Evolutionary conservation across 495 filamentous ascomycete species (phyloP).

Genomic region (Penicillium cataractarum): DNA sequence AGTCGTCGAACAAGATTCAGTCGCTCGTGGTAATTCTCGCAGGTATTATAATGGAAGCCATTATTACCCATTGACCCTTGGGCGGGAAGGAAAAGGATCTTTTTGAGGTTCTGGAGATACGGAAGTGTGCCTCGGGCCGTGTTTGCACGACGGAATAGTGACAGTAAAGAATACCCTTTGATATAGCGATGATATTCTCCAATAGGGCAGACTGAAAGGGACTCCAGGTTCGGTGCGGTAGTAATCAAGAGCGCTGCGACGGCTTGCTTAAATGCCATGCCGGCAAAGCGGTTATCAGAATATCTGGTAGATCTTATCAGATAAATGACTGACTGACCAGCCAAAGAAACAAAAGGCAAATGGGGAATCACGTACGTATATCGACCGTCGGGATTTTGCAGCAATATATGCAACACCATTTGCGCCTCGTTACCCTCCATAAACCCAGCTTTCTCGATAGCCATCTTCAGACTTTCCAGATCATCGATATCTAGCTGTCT

Average conservation of each 20-base stretch:
- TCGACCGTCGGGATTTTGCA: not conserved
- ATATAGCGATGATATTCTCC: not conserved
- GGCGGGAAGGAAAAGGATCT: slow-evolving; percentile 11
- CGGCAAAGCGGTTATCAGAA: not conserved
- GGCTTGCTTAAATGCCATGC: not conserved
- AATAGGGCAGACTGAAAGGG: not conserved
- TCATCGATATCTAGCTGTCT: not conserved
- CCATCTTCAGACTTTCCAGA: not conserved
- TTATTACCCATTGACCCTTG: not conserved
- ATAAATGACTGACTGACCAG: not conserved
- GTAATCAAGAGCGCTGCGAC: not conserved
- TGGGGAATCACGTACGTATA: not conserved
- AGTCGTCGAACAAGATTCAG: not conserved
- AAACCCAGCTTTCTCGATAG: not conserved
- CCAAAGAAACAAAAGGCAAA: not conserved
- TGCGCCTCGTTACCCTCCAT: not conserved
- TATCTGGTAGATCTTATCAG: not conserved
- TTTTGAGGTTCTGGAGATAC: slow-evolving; percentile 6
- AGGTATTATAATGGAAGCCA: not conserved
- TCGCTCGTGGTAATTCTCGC: not conserved
- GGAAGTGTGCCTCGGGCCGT: not conserved
- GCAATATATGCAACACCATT: not conserved
- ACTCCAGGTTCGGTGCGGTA: not conserved
- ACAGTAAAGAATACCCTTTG: not conserved
- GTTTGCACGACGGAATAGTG: slow-evolving; percentile 7